Conservation (phyloP, 371 early-diverging fungal species). For the Conidiobolus incongruus region DNA sequence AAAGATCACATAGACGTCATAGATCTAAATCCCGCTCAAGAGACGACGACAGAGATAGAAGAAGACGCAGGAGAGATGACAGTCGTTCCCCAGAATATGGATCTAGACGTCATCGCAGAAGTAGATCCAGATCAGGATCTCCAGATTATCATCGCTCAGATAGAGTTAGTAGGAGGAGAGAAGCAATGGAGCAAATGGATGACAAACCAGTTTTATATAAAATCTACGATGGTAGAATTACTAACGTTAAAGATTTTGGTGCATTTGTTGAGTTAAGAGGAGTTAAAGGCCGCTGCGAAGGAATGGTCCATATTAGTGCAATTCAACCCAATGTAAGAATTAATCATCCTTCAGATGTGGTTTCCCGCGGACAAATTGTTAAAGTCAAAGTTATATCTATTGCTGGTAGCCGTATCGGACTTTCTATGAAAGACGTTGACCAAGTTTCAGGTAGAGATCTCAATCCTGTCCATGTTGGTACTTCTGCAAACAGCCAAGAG, state of each 20-base stretch:
- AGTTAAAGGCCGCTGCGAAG: constrained; percentile 40
- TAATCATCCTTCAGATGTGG: constrained; percentile 54
- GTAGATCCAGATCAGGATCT: constrained; percentile 13
- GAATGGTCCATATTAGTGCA: constrained; percentile 70
- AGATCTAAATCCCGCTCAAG: constrained; percentile 16
- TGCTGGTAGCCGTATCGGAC: constrained; percentile 46
- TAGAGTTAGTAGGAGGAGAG: constrained; percentile 5
- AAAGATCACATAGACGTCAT: constrained; percentile 10
- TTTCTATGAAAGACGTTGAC: constrained; percentile 90
- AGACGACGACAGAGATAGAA: constrained; percentile 8
- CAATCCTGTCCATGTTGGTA: constrained; percentile 17
- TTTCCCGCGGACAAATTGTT: constrained; percentile 49
- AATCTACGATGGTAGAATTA: constrained; percentile 63
- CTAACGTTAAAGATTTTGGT: constrained; percentile 72
- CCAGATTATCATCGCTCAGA: constrained; percentile 8
- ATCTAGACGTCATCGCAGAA: constrained; percentile 11
- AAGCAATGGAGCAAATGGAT: constrained; percentile 13
- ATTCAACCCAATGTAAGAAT: constrained; percentile 39
- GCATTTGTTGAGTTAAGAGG: constrained; percentile 76
- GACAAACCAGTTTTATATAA: constrained; percentile 68
- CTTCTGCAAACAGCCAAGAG: constrained; percentile 14
- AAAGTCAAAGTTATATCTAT: constrained; percentile 86
- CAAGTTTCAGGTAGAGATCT: constrained; percentile 77
- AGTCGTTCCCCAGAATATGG: constrained; percentile 6
- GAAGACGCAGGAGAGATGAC: constrained; percentile 7